Evolutionary conservation across 495 filamentous ascomycete genomes (phyloP).

Genomic region (Choiromyces venosus): DNA sequence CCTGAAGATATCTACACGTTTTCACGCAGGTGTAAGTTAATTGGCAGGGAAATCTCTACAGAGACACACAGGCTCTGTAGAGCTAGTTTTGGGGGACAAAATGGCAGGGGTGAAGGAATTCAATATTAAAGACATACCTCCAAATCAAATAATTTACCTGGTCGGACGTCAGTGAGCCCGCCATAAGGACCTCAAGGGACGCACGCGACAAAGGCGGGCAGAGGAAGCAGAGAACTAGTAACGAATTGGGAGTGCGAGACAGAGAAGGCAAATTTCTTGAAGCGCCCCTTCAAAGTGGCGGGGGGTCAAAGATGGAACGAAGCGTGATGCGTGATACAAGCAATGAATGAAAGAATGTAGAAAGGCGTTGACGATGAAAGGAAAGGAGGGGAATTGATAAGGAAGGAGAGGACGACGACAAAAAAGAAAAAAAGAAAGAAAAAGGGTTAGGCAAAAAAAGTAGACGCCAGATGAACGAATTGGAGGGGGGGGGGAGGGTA

Average conservation of each 20-base stretch:
- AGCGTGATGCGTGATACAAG: constrained; percentile 27
- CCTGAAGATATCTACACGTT: constrained; percentile 69
- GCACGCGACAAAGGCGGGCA: constrained; percentile 28
- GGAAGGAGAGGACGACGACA: constrained; percentile 1
- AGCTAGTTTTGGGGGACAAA: constrained; percentile 43
- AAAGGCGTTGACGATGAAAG: neutral
- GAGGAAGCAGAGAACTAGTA: constrained; percentile 20
- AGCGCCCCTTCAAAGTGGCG: neutral
- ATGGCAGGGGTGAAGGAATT: constrained; percentile 47
- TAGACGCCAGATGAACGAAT: constrained; percentile 24
- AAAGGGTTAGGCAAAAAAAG: constrained; percentile 33
- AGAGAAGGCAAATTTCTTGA: neutral
- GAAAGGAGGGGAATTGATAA: constrained; percentile 7
- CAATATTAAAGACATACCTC: constrained; percentile 56
- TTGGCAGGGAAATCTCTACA: constrained; percentile 27
- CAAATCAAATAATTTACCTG: constrained; percentile 98
- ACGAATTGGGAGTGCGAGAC: constrained; percentile 42
- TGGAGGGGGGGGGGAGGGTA: constrained; percentile 10
- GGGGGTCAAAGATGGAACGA: neutral
- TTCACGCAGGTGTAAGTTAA: constrained; percentile 36
- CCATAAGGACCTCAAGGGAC: constrained; percentile 39
- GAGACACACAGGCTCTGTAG: constrained; percentile 27
- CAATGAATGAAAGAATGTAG: constrained; percentile 33
- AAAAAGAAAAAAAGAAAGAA: constrained; percentile 10
- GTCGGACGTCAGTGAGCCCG: constrained; percentile 66